phyloP scores from a whole-genome alignment of 2,329 filamentous ascomycete species.

The Fusarium tanahbumbuense region DNA sequence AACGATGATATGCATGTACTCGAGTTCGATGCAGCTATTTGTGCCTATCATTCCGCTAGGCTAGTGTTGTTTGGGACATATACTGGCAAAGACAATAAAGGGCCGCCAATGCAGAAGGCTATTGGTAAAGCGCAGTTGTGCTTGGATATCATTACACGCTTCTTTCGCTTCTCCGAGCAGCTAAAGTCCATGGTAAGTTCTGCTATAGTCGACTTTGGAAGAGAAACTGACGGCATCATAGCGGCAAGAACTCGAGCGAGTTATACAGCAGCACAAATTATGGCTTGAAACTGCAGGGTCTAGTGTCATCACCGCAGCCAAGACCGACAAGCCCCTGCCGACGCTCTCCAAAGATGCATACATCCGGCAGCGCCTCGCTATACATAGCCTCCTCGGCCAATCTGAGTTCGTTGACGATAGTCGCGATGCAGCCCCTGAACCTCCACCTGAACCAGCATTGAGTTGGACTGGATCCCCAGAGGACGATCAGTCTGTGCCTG shows the following conservation, averaged over 20 bases:
- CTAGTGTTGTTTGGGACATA: conserved; percentile 52
- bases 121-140: conserved; percentile 45
- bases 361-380: conserved; percentile 50
- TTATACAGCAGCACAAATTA: conserved; percentile 41
- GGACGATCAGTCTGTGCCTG: conserved; percentile 33
- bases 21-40: conserved; percentile 57
- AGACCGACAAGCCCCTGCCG: conserved; percentile 19
- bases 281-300: conserved; percentile 44
- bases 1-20: conserved; percentile 48
- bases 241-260: conserved; percentile 45
- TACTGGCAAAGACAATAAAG: conserved; percentile 42
- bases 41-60: conserved; percentile 56
- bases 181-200: conserved; percentile 42
- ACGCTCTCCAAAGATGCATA: conserved; percentile 41
- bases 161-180: conserved; percentile 46
- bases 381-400: conserved; percentile 55
- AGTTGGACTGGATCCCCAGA: conserved; percentile 42
- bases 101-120: conserved; percentile 44
- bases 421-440: conserved; percentile 47
- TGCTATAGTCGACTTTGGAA: accelerated
- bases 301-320: conserved; percentile 24
- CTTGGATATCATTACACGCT: conserved; percentile 43
- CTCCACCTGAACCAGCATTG: conserved; percentile 29
- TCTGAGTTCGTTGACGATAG: conserved; percentile 56
- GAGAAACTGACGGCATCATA: neutral